Conservation (phyloP, 1,284 basidiomycete species). For the Puccinia horiana region DNA sequence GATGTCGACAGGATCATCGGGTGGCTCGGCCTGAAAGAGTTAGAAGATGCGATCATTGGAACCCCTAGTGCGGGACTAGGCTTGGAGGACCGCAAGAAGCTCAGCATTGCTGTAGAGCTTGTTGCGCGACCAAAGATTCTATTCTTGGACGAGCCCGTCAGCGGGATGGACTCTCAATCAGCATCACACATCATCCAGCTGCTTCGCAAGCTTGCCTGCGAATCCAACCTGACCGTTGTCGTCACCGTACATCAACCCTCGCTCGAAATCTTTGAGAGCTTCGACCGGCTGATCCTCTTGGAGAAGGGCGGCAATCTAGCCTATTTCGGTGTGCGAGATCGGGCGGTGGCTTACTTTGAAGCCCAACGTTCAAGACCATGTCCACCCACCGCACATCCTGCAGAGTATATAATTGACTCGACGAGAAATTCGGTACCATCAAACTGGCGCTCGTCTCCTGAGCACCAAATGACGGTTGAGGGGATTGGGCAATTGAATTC, state of each 20-base stretch:
- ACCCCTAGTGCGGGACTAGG: constrained; percentile 40
- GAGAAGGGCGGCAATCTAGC: constrained; percentile 30
- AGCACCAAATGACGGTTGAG: constrained; percentile 1
- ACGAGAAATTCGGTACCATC: constrained; percentile 16
- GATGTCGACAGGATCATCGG: constrained; percentile 44
- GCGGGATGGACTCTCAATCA: constrained; percentile 54
- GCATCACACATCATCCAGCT: constrained; percentile 52
- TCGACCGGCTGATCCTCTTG: constrained; percentile 37
- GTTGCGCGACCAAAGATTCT: constrained; percentile 53
- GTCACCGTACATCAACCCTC: constrained; percentile 55
- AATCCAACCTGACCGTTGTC: constrained; percentile 53
- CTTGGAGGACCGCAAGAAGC: constrained; percentile 43
- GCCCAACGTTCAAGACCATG: constrained; percentile 5
- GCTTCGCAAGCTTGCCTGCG: constrained; percentile 51
- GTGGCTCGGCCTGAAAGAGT: constrained; percentile 26
- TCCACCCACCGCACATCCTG: constrained; percentile 27
- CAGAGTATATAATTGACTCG: constrained; percentile 47
- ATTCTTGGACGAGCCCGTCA: constrained; percentile 56
- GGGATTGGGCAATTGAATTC: constrained; percentile 30
- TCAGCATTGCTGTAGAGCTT: constrained; percentile 50
- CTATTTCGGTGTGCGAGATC: constrained; percentile 36
- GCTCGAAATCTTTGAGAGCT: constrained; percentile 53
- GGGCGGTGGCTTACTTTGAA: constrained; percentile 47
- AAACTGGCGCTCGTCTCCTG: constrained; percentile 25
- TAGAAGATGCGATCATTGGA: constrained; percentile 44